These are phyloP conservation scores for Collybia mongolica DNA, from an alignment of 768 basidiomycete genomes.

Conservation along the genomic window DNA sequence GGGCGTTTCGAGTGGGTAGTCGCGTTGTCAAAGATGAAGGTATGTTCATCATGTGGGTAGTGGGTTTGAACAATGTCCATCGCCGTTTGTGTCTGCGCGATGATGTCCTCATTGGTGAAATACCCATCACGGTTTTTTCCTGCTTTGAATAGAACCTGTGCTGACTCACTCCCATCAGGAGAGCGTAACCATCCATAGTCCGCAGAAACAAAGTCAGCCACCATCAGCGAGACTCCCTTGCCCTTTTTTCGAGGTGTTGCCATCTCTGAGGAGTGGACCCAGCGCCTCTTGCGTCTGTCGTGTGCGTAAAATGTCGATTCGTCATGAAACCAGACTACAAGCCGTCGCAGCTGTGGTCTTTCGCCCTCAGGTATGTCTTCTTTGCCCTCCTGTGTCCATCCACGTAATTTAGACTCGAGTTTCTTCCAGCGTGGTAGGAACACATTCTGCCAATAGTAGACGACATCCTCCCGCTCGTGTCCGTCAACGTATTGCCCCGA, in stretches of 20 bases:
- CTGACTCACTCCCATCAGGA: conserved; percentile 15
- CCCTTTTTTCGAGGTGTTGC: conserved; percentile 15
- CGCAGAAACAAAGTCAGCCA: conserved; percentile 30
- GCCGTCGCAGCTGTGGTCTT: not conserved
- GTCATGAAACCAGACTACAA: conserved; percentile 24
- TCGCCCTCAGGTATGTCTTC: not conserved
- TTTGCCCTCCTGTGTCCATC: conserved; percentile 8
- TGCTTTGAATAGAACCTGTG: conserved; percentile 19
- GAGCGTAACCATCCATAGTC: conserved; percentile 27
- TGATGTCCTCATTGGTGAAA: conserved; percentile 21
- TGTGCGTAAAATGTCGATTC: conserved; percentile 31
- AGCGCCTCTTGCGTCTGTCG: conserved; percentile 20
- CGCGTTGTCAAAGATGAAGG: conserved; percentile 24
- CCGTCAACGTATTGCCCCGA: conserved; percentile 33
- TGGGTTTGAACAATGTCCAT: conserved; percentile 23
- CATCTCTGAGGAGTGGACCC: conserved; percentile 15
- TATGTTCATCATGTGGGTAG: conserved; percentile 22
- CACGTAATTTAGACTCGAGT: conserved; percentile 7
- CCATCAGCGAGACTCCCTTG: conserved; percentile 31
- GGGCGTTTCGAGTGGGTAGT: conserved; percentile 23
- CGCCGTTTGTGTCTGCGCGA: conserved; percentile 16
- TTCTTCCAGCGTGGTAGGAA: conserved; percentile 18
- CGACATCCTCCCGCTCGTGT: conserved; percentile 33
- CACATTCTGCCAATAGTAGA: conserved; percentile 22
- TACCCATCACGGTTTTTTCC: conserved; percentile 26